These are phyloP conservation scores for Chimonanthus praecox DNA, from an alignment of 164 flowering plant genomes.

Conservation along the genomic window DNA sequence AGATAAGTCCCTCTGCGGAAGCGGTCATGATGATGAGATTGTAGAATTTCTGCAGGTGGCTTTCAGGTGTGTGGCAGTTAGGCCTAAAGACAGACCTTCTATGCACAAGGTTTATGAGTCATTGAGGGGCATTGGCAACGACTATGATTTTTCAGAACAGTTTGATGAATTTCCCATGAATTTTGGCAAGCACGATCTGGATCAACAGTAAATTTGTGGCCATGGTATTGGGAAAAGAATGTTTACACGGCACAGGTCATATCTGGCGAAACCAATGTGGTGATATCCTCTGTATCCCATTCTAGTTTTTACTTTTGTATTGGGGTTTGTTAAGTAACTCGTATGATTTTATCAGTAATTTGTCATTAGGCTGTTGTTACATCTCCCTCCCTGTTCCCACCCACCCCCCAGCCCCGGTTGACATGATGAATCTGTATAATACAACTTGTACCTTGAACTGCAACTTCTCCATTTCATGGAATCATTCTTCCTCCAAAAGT, in stretches of 20 bases:
- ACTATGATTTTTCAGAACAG: conserved; percentile 38
- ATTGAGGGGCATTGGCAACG: conserved; percentile 35
- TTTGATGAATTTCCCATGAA: conserved; percentile 53
- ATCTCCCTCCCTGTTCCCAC: neutral
- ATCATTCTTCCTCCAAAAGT: neutral
- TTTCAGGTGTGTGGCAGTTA: conserved; percentile 46
- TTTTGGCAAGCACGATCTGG: conserved; percentile 32
- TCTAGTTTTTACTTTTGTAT: neutral
- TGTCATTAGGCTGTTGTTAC: conserved; percentile 7
- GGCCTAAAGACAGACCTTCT: conserved; percentile 58
- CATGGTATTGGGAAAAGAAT: too few species aligned
- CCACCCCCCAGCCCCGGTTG: too few species aligned
- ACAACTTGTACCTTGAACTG: conserved; percentile 8
- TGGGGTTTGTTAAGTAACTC: conserved; percentile 10
- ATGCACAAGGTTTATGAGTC: conserved; percentile 52
- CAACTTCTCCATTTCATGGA: conserved; percentile 2
- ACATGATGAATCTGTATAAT: conserved; percentile 14
- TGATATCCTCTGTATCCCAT: neutral
- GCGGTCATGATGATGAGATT: conserved; percentile 48
- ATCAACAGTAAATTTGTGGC: conserved; percentile 15
- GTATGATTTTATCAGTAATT: conserved; percentile 15
- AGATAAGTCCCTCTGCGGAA: conserved; percentile 39
- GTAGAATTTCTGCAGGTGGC: conserved; percentile 45
- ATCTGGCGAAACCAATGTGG: neutral
- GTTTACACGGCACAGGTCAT: too few species aligned